Evolutionary conservation across 306 rosid genomes (phyloP).

Genomic region (Cyclanthera cordifolia): DNA sequence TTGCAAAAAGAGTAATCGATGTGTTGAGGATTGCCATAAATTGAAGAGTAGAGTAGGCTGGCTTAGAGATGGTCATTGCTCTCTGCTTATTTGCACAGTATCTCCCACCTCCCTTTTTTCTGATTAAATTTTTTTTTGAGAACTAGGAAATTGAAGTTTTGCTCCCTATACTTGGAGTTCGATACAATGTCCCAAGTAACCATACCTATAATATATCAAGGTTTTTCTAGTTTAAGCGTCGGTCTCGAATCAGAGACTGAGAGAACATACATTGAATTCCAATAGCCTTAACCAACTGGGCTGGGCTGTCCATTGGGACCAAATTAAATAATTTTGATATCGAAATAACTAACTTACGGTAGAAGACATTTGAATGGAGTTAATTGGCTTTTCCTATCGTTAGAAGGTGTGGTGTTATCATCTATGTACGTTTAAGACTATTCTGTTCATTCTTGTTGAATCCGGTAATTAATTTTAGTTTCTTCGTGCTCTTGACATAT

Average conservation of each 20-base stretch:
- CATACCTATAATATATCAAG: too few relatives aligned
- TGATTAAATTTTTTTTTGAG: too few relatives aligned
- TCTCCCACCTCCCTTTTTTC: background rate
- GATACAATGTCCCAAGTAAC: too few relatives aligned
- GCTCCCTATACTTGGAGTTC: too few relatives aligned
- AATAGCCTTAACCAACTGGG: too few relatives aligned
- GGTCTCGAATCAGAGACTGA: too few relatives aligned
- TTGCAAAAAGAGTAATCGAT: background rate
- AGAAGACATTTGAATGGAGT: background rate
- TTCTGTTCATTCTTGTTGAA: background rate
- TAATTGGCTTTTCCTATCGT: background rate
- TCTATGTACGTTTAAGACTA: background rate
- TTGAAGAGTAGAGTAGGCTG: slow-evolving; percentile 2
- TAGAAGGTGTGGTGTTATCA: background rate
- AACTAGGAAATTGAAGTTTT: too few relatives aligned
- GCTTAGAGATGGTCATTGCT: background rate
- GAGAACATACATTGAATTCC: too few relatives aligned
- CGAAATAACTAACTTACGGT: background rate
- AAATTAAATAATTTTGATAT: background rate
- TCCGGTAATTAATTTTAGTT: background rate
- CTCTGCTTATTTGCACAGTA: background rate
- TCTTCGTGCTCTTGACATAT: background rate
- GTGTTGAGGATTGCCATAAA: background rate
- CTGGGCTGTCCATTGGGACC: too few relatives aligned
- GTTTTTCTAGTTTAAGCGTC: too few relatives aligned